phyloP scores from a whole-genome alignment of 176 grass and related monocot species.

The Luzula sylvatica region DNA sequence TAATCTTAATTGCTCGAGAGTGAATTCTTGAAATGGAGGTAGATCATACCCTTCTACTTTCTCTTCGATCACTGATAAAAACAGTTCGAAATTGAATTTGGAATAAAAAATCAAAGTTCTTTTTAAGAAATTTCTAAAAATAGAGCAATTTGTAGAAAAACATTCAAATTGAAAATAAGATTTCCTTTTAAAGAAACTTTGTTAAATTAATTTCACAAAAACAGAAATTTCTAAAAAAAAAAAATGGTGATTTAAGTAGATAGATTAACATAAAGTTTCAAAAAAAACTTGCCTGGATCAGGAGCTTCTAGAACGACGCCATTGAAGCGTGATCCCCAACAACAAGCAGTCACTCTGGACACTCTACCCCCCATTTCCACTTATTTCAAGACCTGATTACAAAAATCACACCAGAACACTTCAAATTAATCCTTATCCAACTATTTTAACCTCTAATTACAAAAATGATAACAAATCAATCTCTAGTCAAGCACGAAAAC shows the following conservation, averaged over 20 bases:
- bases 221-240: constrained; percentile 5
- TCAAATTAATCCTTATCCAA: constrained; percentile 3
- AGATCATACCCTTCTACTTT: constrained; percentile 59
- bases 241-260: constrained; percentile 1
- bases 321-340: constrained; percentile 46
- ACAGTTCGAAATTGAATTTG: too few relatives aligned
- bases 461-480: neutral
- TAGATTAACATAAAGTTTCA: neutral
- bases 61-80: constrained; percentile 38
- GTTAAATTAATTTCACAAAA: too few relatives aligned
- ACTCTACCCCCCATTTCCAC: constrained; percentile 61
- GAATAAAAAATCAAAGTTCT: too few relatives aligned
- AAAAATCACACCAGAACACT: neutral
- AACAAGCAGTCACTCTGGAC: constrained; percentile 48
- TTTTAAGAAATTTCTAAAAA: too few relatives aligned
- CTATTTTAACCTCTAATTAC: neutral
- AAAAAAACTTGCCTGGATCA: constrained; percentile 32
- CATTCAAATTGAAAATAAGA: too few relatives aligned
- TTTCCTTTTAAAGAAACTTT: too few relatives aligned
- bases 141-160: too few relatives aligned
- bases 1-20: constrained; percentile 77
- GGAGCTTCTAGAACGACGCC: constrained; percentile 32
- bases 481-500: too few relatives aligned
- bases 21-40: constrained; percentile 76
- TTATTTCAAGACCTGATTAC: constrained; percentile 3